Percentiles rank a stretch among this genome's conserved stretches.
Conservation (phyloP, 257 asterid genomes). For the Solanum corneliomulleri region DNA sequence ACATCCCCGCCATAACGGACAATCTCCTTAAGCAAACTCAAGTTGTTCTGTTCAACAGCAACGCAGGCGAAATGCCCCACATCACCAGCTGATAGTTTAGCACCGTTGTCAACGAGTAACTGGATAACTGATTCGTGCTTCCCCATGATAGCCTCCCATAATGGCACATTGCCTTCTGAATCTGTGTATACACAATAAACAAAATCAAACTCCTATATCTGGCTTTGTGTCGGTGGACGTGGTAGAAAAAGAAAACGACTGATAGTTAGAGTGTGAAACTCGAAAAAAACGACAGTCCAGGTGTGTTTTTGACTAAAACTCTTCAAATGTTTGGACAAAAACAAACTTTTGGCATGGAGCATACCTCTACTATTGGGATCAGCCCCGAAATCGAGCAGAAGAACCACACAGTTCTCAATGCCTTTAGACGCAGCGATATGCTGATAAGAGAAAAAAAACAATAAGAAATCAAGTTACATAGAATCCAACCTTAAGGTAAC, state of each 20-base stretch:
- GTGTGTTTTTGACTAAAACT: not conserved
- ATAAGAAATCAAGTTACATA: not conserved
- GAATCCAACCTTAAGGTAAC: not conserved
- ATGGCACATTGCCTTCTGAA: slow-evolving; percentile 32
- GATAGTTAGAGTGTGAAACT: not conserved
- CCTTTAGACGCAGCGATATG: slow-evolving; percentile 86
- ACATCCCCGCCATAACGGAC: slow-evolving; percentile 30
- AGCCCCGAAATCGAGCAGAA: slow-evolving; percentile 75
- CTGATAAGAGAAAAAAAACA: slow-evolving; percentile 21
- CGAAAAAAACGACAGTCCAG: not conserved
- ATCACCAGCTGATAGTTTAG: slow-evolving; percentile 30
- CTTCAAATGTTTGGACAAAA: not conserved
- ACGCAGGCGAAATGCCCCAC: slow-evolving; percentile 28
- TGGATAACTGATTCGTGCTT: slow-evolving; percentile 21
- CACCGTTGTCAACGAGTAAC: slow-evolving; percentile 21
- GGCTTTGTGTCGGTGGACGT: not conserved
- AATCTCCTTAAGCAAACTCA: slow-evolving; percentile 23
- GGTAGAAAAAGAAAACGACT: not conserved
- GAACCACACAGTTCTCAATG: slow-evolving; percentile 49
- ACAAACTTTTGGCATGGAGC: not conserved
- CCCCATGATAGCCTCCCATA: slow-evolving; percentile 40
- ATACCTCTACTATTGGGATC: slow-evolving; percentile 73
- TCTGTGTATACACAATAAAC: slow-evolving; percentile 9
- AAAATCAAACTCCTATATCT: not conserved
- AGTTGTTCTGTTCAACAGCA: slow-evolving; percentile 35